Base-by-base conservation (phyloP, 1,284 basidiomycete genomes). In the Fomitopsis pinicola region DNA sequence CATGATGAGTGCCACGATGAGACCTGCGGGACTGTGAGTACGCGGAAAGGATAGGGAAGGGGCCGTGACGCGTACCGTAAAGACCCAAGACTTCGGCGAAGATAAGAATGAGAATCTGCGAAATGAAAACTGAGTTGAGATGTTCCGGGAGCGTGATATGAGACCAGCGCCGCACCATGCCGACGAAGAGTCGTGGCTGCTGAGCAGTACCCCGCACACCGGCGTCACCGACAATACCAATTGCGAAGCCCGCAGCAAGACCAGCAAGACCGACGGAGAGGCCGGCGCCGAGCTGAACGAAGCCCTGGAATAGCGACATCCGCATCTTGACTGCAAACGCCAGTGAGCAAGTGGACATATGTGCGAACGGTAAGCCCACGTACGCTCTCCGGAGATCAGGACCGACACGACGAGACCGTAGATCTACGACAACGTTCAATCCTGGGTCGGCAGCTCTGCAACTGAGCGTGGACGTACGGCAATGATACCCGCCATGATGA, bases 401-500 rank as follows among this genome's bases (percentile, higher is more conserved):
- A 95, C 93, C 45, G 92, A 92, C 53, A 97, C 95, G 75, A 97
- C 95, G 64, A 97, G 87, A 71, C 95, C 95, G 77, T 98, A 98
- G 67, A 87, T 82, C 80, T 82, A 12, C 6, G 19, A 40, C 17
- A 40, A 33, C n/a, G 26, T 30, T 2, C 42, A 28, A 8, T 33
- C 4, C 30, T 5, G 8, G 30, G 30, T 33, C 7, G 15, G 26
- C 1, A 15, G 40, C n/a, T 56, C n/a, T 6, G 45, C 14, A 17
- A 17, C 10, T 35, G 14, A 14, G 15, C 26, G 30, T 9, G 22
- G 12, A 40, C 86, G 69, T 67, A 95, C 93, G 73, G 91, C 95
- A 78, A 97, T 96, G 81, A 99, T 98, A 95, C 96, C 96, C 82
- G 96, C 95, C 96, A 99, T 98, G 78, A 99, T 91, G 75, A 98